phyloP scores from a whole-genome alignment of 164 flowering plant species.

The Cinnamomum micranthum region DNA sequence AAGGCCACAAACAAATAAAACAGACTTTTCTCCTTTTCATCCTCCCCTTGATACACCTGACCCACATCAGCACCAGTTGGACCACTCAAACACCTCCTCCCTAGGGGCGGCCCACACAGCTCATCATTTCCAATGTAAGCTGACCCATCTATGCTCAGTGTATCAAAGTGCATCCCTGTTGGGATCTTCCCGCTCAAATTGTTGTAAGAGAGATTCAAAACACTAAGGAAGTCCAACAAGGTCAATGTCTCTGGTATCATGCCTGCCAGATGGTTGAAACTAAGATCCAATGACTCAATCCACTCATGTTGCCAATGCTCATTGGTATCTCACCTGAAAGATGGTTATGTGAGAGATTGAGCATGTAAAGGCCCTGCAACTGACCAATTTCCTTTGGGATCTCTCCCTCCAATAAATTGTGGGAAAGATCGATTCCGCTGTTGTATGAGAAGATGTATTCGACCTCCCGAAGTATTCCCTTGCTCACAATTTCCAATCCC shows the following conservation, averaged over 20 bases:
- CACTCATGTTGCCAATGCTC: conserved; percentile 14
- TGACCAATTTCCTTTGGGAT: conserved; percentile 14
- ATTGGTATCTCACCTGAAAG: conserved; percentile 16
- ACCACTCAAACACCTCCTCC: conserved; percentile 1
- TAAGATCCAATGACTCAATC: conserved; percentile 18
- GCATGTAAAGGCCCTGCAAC: conserved; percentile 15
- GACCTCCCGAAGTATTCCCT: background rate
- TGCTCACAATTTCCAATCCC: conserved; percentile 13
- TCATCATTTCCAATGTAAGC: conserved; percentile 16
- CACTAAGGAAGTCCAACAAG: conserved; percentile 11
- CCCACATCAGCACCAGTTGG: background rate
- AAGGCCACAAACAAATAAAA: background rate
- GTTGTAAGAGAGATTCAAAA: conserved; percentile 17
- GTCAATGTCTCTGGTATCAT: conserved; percentile 14
- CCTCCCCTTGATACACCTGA: background rate
- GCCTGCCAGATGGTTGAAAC: conserved; percentile 15
- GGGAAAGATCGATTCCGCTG: conserved; percentile 20
- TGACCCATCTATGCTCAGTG: conserved; percentile 11
- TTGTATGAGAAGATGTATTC: background rate
- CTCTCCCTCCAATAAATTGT: conserved; percentile 11
- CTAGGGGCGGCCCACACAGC: conserved; percentile 13
- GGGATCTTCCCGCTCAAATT: conserved; percentile 25
- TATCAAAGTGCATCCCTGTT: conserved; percentile 11
- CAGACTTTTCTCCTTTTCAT: conserved; percentile 2
- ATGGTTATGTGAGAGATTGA: conserved; percentile 19